Evolutionary conservation across 805 yeast genomes (phyloP).

Genomic region (Hanseniaspora lachancei): DNA sequence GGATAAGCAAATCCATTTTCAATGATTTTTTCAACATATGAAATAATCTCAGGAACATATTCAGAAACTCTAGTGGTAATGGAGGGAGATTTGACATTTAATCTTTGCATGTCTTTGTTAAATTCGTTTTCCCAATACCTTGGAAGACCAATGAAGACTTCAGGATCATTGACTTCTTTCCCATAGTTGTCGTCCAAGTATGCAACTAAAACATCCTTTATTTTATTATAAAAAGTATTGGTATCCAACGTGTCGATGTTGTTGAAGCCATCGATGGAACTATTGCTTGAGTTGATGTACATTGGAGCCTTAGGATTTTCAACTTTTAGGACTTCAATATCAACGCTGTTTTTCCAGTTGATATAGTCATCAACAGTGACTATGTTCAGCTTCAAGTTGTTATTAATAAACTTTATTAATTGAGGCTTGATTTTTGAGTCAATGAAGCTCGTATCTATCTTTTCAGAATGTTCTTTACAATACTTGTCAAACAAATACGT

Average conservation of each 20-base stretch:
- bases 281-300: conserved; percentile 59
- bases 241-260: conserved; percentile 19
- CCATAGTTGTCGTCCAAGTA: conserved; percentile 61
- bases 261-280: conserved; percentile 30
- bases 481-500: conserved; percentile 61
- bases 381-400: conserved; percentile 38
- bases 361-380: conserved; percentile 29
- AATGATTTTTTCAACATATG: conserved; percentile 62
- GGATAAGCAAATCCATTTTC: conserved; percentile 72
- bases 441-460: conserved; percentile 27
- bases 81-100: conserved; percentile 75
- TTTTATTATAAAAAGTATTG: conserved; percentile 32
- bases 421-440: conserved; percentile 30
- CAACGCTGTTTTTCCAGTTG: conserved; percentile 39
- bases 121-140: conserved; percentile 79
- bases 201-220: conserved; percentile 70
- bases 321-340: conserved; percentile 38
- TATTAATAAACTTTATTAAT: conserved; percentile 37
- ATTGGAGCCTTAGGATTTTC: conserved; percentile 75
- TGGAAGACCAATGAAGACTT: conserved; percentile 67
- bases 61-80: conserved; percentile 91
- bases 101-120: conserved; percentile 69
- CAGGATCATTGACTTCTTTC: conserved; percentile 67
- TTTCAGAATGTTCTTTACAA: conserved; percentile 24
- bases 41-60: conserved; percentile 83